A percentile compares a stretch with the other conserved stretches of the same genome.
phyloP scores from a whole-genome alignment of 768 basidiomycete species.

The Mrakia frigida region DNA sequence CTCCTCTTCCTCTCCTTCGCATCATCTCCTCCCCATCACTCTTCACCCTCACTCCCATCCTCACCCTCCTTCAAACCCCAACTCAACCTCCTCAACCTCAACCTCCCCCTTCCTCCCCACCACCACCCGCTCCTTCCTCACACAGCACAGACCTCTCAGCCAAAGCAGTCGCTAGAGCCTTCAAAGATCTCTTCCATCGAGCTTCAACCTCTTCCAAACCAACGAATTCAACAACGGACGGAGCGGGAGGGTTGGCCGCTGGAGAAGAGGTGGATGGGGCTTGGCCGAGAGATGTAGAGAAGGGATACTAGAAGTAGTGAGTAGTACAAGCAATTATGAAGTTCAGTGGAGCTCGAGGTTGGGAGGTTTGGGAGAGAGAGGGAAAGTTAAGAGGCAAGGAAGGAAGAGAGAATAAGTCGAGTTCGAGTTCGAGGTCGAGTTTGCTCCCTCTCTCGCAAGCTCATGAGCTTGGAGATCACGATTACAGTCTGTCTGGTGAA shows the following conservation, averaged over 20 bases:
- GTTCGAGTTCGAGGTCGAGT: too few species aligned
- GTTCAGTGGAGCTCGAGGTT: too few species aligned
- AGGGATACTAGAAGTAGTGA: too few species aligned
- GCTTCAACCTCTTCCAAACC: neutral
- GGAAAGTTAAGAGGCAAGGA: too few species aligned
- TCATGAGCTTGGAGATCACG: too few species aligned
- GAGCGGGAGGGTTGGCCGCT: neutral
- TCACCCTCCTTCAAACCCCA: neutral
- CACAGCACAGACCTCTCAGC: neutral
- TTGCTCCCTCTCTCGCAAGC: too few species aligned
- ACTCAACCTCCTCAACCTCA: neutral
- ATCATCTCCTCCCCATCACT: neutral
- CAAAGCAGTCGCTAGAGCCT: neutral
- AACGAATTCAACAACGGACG: neutral
- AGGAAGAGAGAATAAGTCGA: too few species aligned
- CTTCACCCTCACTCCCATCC: neutral
- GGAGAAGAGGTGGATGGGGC: too few species aligned
- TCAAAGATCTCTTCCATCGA: conserved; percentile 2
- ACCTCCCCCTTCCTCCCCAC: neutral
- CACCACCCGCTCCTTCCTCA: neutral
- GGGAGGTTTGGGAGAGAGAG: too few species aligned
- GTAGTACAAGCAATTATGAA: too few species aligned
- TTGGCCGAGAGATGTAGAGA: too few species aligned
- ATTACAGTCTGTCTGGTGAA: too few species aligned
- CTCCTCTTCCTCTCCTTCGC: neutral